Evolutionary conservation across 306 rosid species (phyloP).

Genomic region (Rosa persica): DNA sequence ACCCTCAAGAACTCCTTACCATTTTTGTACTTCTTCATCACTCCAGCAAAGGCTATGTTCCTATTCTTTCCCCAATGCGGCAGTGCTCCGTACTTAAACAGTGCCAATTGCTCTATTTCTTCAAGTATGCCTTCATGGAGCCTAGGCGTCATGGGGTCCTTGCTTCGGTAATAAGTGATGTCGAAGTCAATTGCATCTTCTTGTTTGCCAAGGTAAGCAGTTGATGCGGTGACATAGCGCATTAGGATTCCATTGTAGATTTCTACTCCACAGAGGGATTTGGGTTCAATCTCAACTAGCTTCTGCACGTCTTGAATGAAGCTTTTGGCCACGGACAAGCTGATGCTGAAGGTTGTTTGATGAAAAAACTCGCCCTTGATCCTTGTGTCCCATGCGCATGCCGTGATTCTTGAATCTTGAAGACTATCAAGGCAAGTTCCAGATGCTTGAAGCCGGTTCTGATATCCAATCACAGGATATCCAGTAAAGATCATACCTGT

Average conservation of each 20-base stretch:
- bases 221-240: slow-evolving; percentile 66
- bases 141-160: slow-evolving; percentile 61
- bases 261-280: slow-evolving; percentile 60
- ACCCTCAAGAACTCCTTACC: slow-evolving; percentile 42
- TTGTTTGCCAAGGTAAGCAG: slow-evolving; percentile 64
- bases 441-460: slow-evolving; percentile 56
- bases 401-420: slow-evolving; percentile 32
- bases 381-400: slow-evolving; percentile 72
- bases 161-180: slow-evolving; percentile 58
- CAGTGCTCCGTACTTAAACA: slow-evolving; percentile 67
- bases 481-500: slow-evolving; percentile 52
- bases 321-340: slow-evolving; percentile 32
- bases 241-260: slow-evolving; percentile 65
- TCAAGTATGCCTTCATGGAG: slow-evolving; percentile 66
- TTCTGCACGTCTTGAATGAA: slow-evolving; percentile 66
- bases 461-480: slow-evolving; percentile 73
- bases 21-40: slow-evolving; percentile 42
- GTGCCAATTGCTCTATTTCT: slow-evolving; percentile 73
- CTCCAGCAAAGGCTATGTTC: slow-evolving; percentile 61
- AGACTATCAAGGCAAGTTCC: slow-evolving; percentile 57
- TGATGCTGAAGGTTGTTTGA: slow-evolving; percentile 58
- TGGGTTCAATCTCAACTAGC: slow-evolving; percentile 50
- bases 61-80: slow-evolving; percentile 89
- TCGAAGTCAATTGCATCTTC: slow-evolving; percentile 64
- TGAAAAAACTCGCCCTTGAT: slow-evolving; percentile 60